Percentiles rank a stretch among this genome's conserved stretches.
These are phyloP conservation scores for Aspergillus incahuasiensis DNA, from an alignment of 495 filamentous ascomycete species.

Conservation along the genomic window DNA sequence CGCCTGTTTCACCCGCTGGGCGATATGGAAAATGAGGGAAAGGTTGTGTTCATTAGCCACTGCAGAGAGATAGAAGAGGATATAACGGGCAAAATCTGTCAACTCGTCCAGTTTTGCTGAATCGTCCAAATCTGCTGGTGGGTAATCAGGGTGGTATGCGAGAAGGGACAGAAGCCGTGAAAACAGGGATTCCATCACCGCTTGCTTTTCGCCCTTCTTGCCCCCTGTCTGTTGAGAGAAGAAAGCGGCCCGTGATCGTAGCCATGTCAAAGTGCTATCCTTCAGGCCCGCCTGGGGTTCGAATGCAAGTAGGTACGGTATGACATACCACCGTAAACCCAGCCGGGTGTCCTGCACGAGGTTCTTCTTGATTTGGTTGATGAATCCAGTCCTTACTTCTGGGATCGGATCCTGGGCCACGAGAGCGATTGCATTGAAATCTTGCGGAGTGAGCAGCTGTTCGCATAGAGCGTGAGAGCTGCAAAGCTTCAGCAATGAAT, in stretches of 20 bases:
- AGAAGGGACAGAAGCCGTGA: conserved; percentile 79
- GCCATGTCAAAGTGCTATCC: conserved; percentile 76
- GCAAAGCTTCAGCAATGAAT: conserved; percentile 79
- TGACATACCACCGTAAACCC: conserved; percentile 70
- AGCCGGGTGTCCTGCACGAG: conserved; percentile 50
- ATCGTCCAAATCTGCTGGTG: conserved; percentile 37
- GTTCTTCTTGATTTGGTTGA: conserved; percentile 80
- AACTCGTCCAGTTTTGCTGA: conserved; percentile 61
- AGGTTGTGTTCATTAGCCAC: conserved; percentile 85
- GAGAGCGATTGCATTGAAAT: conserved; percentile 76
- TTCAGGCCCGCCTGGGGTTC: conserved; percentile 69
- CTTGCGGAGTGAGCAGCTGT: conserved; percentile 59
- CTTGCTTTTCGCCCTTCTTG: conserved; percentile 46
- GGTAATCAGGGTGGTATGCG: conserved; percentile 93
- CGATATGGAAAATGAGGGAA: conserved; percentile 83
- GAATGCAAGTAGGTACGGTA: conserved; percentile 85
- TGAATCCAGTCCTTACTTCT: conserved; percentile 70
- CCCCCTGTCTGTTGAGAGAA: conserved; percentile 39
- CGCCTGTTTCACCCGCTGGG: conserved; percentile 87
- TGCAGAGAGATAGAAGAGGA: conserved; percentile 80
- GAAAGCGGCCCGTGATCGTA: conserved; percentile 64
- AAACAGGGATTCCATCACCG: conserved; percentile 78
- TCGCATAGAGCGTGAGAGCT: conserved; percentile 64
- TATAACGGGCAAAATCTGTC: conserved; percentile 74
- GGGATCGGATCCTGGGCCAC: conserved; percentile 72